phyloP scores from a whole-genome alignment of 1,139 yeast species.

The Kluyveromyces sp. region DNA sequence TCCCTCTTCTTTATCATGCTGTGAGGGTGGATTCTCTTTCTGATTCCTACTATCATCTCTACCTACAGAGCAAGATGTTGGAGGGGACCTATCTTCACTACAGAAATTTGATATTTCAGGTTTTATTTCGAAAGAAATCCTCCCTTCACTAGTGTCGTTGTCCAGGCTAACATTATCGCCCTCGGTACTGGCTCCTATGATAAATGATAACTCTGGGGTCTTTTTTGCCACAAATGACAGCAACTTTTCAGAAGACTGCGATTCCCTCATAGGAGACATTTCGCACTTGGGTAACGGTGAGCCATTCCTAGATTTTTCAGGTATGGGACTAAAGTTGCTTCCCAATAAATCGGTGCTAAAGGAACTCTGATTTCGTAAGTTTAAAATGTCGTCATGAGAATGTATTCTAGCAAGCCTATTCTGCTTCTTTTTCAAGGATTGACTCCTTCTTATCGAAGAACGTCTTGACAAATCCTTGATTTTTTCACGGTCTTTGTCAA shows the following conservation, averaged over 20 bases:
- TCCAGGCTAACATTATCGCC: no score
- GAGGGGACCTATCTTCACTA: no score
- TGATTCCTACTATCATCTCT: no score
- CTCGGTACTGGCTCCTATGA: neutral
- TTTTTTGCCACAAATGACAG: neutral
- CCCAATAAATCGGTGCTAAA: conserved; percentile 6
- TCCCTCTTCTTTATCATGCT: no score
- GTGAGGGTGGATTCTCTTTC: no score
- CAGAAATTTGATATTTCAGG: no score
- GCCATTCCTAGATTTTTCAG: conserved; percentile 3
- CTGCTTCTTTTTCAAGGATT: conserved; percentile 9
- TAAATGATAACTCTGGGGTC: neutral
- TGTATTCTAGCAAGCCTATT: conserved; percentile 27
- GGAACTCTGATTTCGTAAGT: conserved; percentile 11
- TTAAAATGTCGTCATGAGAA: conserved; percentile 24
- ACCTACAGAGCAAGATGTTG: no score
- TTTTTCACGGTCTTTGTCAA: neutral
- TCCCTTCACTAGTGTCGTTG: no score
- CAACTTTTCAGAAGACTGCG: neutral
- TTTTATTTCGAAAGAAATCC: no score
- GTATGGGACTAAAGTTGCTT: conserved; percentile 3
- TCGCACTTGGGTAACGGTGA: neutral
- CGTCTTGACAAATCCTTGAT: neutral
- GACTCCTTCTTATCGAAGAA: neutral
- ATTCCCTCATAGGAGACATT: neutral